These are phyloP conservation scores for Syzygium grande DNA, from an alignment of 345 rosid genomes.

Conservation along the genomic window DNA sequence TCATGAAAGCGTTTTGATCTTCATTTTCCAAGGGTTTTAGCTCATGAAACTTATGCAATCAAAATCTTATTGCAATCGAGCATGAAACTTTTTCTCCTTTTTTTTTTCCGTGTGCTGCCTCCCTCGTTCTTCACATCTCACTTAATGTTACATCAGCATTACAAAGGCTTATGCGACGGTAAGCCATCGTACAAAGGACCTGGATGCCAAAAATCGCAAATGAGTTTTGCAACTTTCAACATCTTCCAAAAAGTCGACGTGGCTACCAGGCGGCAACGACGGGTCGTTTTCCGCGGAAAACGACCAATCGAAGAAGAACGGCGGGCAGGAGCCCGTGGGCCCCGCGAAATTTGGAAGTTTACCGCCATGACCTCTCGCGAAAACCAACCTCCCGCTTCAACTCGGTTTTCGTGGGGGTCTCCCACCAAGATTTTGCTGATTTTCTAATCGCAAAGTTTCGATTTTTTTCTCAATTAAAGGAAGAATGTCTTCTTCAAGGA, in stretches of 20 bases:
- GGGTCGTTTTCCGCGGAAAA: not conserved
- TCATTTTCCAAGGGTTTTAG: not conserved
- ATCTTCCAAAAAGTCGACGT: not conserved
- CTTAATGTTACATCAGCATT: not conserved
- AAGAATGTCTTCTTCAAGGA: conserved; percentile 43
- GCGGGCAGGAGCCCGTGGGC: not conserved
- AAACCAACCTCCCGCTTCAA: not conserved
- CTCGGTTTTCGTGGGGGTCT: not conserved
- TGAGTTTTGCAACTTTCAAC: not conserved
- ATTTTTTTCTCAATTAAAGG: not conserved
- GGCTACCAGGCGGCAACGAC: not conserved
- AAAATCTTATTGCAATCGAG: not conserved
- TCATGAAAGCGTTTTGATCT: not conserved
- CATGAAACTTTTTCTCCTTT: not conserved
- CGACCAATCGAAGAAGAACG: not conserved
- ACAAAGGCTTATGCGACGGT: not conserved
- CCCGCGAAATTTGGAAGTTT: not conserved
- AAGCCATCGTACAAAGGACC: not conserved
- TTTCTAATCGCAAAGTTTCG: not conserved
- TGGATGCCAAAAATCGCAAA: not conserved
- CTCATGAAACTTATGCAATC: not conserved
- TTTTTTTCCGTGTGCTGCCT: not conserved
- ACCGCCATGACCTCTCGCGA: not conserved
- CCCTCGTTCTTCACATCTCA: not conserved
- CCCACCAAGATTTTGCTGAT: not conserved